Evolutionary conservation across 2,329 filamentous ascomycete genomes (phyloP).

Genomic region (Aspergillus sp.): DNA sequence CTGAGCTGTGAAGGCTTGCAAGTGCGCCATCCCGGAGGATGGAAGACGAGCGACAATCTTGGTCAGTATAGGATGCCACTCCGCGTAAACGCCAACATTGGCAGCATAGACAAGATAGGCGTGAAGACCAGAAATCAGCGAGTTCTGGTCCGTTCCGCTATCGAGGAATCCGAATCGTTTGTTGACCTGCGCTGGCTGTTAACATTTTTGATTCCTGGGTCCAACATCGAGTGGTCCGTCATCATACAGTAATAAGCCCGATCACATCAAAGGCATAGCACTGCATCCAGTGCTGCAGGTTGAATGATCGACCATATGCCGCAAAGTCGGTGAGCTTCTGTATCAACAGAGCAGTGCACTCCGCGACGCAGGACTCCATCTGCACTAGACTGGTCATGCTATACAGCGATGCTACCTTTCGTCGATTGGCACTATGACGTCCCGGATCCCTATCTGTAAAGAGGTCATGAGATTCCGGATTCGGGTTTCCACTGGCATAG

Average conservation of each 20-base stretch:
- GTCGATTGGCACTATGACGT: background rate
- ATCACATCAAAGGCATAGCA: constrained; percentile 27
- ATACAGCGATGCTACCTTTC: constrained; percentile 14
- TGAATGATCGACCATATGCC: background rate
- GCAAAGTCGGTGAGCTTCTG: background rate
- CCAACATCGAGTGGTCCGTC: no score
- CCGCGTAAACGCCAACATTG: no score
- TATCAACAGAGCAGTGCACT: constrained; percentile 1
- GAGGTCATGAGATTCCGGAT: background rate
- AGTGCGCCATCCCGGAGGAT: no score
- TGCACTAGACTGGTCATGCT: constrained; percentile 15
- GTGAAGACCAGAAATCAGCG: no score
- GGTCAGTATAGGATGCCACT: no score
- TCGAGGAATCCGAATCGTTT: no score
- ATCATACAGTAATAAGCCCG: constrained; percentile 1
- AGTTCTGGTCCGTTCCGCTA: no score
- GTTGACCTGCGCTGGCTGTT: no score
- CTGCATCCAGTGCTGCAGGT: constrained; percentile 19
- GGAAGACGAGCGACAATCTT: no score
- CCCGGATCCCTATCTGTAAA: background rate
- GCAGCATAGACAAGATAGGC: no score
- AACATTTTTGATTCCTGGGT: no score
- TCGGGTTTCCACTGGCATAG: background rate
- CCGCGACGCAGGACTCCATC: constrained; percentile 12
- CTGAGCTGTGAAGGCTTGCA: no score